phyloP scores from a whole-genome alignment of 495 filamentous ascomycete genomes.

The Trichocladium uniseriatum region DNA sequence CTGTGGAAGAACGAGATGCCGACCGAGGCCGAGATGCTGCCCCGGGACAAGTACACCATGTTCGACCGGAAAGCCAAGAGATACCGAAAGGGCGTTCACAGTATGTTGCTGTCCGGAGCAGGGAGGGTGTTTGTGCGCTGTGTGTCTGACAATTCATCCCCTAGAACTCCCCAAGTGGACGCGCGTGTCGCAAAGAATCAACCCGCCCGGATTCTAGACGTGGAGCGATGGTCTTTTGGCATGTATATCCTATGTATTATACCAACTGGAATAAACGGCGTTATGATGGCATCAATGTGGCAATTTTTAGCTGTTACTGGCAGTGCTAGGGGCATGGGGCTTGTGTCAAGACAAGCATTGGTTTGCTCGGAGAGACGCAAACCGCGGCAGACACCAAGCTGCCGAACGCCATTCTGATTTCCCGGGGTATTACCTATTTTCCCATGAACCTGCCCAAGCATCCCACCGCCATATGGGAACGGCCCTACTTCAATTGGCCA shows the following conservation, averaged over 20 bases:
- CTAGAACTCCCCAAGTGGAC: conserved; percentile 93
- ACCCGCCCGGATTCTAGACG: conserved; percentile 82
- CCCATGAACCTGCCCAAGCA: not conserved
- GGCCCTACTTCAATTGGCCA: too few relatives aligned
- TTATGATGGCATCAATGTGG: conserved; percentile 1
- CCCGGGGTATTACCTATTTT: conserved; percentile 14
- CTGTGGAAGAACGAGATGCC: conserved; percentile 95
- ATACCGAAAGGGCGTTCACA: conserved; percentile 94
- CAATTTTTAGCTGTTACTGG: not conserved
- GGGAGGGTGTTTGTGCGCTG: conserved; percentile 8
- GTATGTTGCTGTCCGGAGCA: conserved; percentile 45
- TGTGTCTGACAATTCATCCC: conserved; percentile 14
- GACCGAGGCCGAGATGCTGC: conserved; percentile 88
- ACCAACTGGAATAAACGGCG: conserved; percentile 17
- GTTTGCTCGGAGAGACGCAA: not conserved
- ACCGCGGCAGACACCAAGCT: not conserved
- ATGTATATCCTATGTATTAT: conserved; percentile 23
- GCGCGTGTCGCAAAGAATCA: conserved; percentile 81
- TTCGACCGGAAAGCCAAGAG: conserved; percentile 93
- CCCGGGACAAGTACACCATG: conserved; percentile 94
- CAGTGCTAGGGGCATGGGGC: not conserved
- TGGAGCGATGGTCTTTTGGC: conserved; percentile 4
- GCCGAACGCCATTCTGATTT: conserved; percentile 5
- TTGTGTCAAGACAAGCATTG: not conserved
- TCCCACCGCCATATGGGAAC: not conserved